A percentile compares a stretch with the other conserved stretches of the same genome.
Evolutionary conservation across 148 eudicot species (phyloP).

Genomic region (Camellia granthamiana): DNA sequence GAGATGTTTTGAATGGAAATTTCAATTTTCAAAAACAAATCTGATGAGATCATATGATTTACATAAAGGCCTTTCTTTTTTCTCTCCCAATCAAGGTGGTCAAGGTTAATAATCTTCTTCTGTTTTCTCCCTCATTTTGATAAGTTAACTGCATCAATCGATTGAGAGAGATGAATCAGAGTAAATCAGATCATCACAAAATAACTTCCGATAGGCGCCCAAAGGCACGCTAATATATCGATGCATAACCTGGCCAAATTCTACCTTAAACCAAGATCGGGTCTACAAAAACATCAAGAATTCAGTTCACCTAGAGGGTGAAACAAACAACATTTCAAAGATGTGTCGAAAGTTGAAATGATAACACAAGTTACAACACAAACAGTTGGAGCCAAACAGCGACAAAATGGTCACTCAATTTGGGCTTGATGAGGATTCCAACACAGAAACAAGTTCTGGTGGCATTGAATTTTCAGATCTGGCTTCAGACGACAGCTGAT

Average conservation of each 20-base stretch:
- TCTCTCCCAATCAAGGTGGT: background rate
- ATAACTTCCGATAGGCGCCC: background rate
- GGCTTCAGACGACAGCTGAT: constrained; percentile 13
- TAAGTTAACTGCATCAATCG: background rate
- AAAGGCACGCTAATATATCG: background rate
- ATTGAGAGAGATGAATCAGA: background rate
- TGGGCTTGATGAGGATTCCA: constrained; percentile 11
- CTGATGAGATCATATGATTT: too few relatives aligned
- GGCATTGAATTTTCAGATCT: constrained; percentile 26
- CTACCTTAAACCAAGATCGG: constrained; percentile 7
- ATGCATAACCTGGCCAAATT: background rate
- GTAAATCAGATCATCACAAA: background rate
- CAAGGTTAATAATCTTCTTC: too few relatives aligned
- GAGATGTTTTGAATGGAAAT: too few relatives aligned
- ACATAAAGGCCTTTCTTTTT: too few relatives aligned
- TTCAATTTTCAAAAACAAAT: too few relatives aligned
- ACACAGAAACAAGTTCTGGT: constrained; percentile 7
- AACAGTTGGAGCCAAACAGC: background rate
- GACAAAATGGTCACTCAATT: background rate
- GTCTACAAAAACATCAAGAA: background rate
- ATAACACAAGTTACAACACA: background rate
- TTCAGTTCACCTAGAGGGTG: background rate
- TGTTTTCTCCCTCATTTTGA: too few relatives aligned
- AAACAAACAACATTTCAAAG: background rate
- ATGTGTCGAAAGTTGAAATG: background rate